phyloP scores from a whole-genome alignment of 345 rosid species.

The Limnanthes douglasii region DNA sequence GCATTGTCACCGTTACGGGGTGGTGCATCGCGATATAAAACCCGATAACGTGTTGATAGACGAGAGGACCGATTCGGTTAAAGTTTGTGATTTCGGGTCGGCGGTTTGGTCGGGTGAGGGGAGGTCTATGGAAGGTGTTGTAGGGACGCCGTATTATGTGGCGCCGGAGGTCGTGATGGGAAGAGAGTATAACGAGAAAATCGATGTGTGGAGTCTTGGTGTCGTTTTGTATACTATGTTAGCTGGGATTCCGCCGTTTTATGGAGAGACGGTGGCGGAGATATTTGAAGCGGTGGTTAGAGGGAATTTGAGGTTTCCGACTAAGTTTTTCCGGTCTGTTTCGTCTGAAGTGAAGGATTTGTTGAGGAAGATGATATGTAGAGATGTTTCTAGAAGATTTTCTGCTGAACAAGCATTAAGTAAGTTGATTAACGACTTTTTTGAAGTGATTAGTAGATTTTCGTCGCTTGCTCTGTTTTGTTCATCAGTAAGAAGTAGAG shows the following conservation, averaged over 20 bases:
- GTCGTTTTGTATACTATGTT: conserved; percentile 59
- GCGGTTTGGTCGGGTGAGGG: conserved; percentile 28
- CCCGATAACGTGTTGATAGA: conserved; percentile 60
- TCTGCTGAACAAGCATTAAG: conserved; percentile 75
- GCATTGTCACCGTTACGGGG: conserved; percentile 51
- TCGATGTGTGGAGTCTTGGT: conserved; percentile 80
- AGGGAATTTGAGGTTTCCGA: conserved; percentile 59
- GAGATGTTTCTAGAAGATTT: conserved; percentile 50
- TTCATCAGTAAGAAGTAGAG: too few relatives aligned
- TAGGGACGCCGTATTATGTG: conserved; percentile 78
- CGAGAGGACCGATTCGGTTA: conserved; percentile 16
- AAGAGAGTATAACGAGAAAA: conserved; percentile 52
- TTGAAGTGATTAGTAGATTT: conserved; percentile 2
- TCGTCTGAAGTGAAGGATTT: conserved; percentile 48
- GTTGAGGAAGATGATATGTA: conserved; percentile 65
- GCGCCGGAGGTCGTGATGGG: conserved; percentile 80
- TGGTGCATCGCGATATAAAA: conserved; percentile 71
- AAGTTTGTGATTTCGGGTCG: conserved; percentile 67
- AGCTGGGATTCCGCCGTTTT: conserved; percentile 65
- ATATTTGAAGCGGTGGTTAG: conserved; percentile 55
- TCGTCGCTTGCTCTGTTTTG: too few relatives aligned
- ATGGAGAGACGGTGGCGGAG: conserved; percentile 51
- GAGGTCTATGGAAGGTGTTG: conserved; percentile 29
- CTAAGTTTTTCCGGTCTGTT: conserved; percentile 25
- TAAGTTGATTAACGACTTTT: conserved; percentile 15